Conservation (phyloP, 2,329 filamentous ascomycete species). For the Cytospora mali region DNA sequence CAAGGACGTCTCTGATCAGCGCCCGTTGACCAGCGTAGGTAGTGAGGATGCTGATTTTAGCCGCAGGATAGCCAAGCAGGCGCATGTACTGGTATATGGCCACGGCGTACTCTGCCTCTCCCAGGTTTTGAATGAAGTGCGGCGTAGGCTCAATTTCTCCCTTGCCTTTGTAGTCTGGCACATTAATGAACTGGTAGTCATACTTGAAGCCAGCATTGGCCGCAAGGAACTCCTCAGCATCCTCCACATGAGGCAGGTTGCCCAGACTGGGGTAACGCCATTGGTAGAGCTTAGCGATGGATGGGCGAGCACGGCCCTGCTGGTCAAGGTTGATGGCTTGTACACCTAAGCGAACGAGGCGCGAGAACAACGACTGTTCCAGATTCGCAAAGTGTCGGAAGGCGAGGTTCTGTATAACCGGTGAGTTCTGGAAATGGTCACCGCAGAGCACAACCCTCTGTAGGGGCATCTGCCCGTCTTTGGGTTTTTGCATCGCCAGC, state of each 20-base stretch:
- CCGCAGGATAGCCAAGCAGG: constrained; percentile 84
- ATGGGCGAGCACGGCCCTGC: constrained; percentile 86
- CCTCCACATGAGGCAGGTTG: constrained; percentile 75
- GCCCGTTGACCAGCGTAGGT: constrained; percentile 93
- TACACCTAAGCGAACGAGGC: constrained; percentile 89
- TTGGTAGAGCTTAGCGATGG: constrained; percentile 85
- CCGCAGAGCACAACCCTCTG: constrained; percentile 91
- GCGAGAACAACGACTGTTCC: constrained; percentile 91
- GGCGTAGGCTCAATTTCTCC: constrained; percentile 89
- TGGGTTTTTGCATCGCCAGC: constrained; percentile 83
- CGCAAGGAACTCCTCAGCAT: constrained; percentile 68
- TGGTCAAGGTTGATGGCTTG: constrained; percentile 88
- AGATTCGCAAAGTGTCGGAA: constrained; percentile 95
- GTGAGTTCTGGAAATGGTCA: constrained; percentile 95
- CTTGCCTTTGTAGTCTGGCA: constrained; percentile 86
- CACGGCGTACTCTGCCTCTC: constrained; percentile 95
- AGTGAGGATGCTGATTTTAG: constrained; percentile 82
- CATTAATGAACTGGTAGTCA: constrained; percentile 96
- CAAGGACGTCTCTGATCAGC: constrained; percentile 83
- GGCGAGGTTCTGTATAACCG: constrained; percentile 90
- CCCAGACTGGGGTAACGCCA: constrained; percentile 87
- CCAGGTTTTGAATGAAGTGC: constrained; percentile 95
- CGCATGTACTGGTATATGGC: constrained; percentile 98
- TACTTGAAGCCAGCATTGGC: constrained; percentile 92
- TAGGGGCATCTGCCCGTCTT: constrained; percentile 71